Conservation (phyloP, 257 asterid species). For the Solanum rostratum region DNA sequence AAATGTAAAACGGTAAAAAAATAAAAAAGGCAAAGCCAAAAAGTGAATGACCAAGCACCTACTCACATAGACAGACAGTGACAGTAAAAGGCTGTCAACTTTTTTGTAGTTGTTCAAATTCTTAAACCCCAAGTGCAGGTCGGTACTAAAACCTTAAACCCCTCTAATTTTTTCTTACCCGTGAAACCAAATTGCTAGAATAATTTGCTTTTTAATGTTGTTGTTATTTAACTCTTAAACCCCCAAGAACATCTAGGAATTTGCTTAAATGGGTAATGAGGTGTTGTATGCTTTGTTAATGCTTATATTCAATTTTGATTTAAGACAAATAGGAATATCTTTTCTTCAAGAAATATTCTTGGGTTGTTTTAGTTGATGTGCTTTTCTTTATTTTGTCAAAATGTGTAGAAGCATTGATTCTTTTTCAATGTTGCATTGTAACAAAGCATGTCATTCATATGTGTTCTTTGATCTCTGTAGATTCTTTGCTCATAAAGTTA, state of each 20-base stretch:
- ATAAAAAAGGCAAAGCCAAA: not conserved
- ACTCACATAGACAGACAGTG: not conserved
- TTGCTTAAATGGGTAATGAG: not conserved
- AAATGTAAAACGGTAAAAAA: not conserved
- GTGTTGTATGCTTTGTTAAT: not conserved
- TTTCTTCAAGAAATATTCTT: not conserved
- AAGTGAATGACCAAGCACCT: not conserved
- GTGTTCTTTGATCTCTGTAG: constrained; percentile 15
- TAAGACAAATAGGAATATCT: not conserved
- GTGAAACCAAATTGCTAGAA: not conserved
- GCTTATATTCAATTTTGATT: not conserved
- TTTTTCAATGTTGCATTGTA: not conserved
- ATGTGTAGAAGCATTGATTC: constrained; percentile 20
- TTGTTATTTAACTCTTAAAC: not conserved
- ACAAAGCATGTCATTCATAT: not conserved
- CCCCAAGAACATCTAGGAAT: not conserved
- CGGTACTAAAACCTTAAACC: constrained; percentile 29
- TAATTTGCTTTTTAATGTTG: not conserved
- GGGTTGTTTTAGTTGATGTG: constrained; percentile 12
- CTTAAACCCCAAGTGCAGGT: constrained; percentile 29
- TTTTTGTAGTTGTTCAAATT: constrained; percentile 4
- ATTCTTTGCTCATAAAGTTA: constrained; percentile 16
- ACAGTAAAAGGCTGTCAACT: constrained; percentile 19
- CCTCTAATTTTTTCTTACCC: constrained; percentile 19
- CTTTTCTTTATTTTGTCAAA: not conserved